Base-by-base conservation (phyloP, 1,139 yeast species). In the Zygotorulaspora mrakii region DNA sequence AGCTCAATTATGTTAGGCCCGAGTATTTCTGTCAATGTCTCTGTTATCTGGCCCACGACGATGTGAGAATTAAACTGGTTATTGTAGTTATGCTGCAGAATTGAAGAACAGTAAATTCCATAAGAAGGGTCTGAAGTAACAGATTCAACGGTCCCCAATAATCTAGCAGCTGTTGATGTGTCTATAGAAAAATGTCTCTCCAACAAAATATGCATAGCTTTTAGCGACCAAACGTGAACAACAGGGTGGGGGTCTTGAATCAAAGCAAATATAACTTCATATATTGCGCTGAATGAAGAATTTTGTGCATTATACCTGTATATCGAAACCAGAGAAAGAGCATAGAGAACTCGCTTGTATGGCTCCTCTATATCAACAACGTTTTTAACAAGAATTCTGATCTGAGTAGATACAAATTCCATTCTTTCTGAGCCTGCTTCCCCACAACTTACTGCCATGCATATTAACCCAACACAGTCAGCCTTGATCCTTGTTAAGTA, bases 171-270 rank as follows among this genome's bases (percentile, higher is more conserved):
- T 11, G 67, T 64, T 4, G 57, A 50, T 1, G 67, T 54, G 24
- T 64, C 66, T 40, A 76, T 71, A 8, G 77, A 76, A 33, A 76
- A 58, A 40, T 80, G 83, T 4, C 76, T 67, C 33, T 77, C 77
- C 35, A 87, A 69, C 10, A 84, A 64, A 5, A 73, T 66, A 2
- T 73, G 62, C 27, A 84, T 61, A 0, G 94, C 74, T 38, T 73
- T 74, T 46, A 88, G 59, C 0, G 94, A 73, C 70, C 86, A 82
- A 42, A 76, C 73, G 56, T 85, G 88, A 10, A 91, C 88, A 2
- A 77, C 67, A 0, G 96, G 95, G 56, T 89, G 91, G 0, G 95
- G 94, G 62, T 89, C 97, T 26, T 67, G 67, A 2, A 83, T 64
- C 32, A 89, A 67, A 16, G 85, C 82, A 12, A 71, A 62, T 7